These are phyloP conservation scores for Exutisphaerella laricina DNA, from an alignment of 2,329 filamentous ascomycete genomes.

Conservation along the genomic window DNA sequence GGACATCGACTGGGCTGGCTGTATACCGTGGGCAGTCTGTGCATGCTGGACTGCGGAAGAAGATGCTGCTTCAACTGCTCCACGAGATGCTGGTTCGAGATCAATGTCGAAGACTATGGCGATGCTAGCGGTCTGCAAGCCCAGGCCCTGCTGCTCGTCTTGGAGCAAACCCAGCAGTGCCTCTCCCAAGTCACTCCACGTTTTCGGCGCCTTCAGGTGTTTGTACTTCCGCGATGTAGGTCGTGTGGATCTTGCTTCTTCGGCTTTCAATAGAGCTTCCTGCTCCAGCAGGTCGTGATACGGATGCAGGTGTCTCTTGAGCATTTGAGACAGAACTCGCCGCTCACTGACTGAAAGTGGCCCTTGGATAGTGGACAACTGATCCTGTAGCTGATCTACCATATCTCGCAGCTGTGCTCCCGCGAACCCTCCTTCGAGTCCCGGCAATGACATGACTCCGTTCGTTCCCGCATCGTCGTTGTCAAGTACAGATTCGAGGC, in stretches of 20 bases:
- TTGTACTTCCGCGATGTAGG: conserved; percentile 14
- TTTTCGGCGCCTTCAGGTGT: conserved; percentile 23
- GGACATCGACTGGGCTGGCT: conserved; percentile 12
- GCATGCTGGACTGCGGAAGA: conserved; percentile 6
- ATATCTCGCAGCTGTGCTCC: conserved; percentile 47
- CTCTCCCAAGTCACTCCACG: conserved; percentile 33
- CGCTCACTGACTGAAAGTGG: conserved; percentile 46
- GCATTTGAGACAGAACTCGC: conserved; percentile 46
- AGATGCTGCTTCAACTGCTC: neutral
- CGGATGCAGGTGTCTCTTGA: conserved; percentile 52
- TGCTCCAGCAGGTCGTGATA: conserved; percentile 41
- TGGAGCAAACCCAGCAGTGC: conserved; percentile 26
- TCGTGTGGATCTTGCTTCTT: neutral
- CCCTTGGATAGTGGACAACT: conserved; percentile 48
- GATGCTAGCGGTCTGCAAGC: conserved; percentile 15
- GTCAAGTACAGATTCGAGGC: conserved; percentile 58
- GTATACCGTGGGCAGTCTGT: conserved; percentile 2
- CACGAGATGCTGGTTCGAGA: neutral
- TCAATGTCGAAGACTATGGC: conserved; percentile 27
- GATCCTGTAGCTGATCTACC: conserved; percentile 49
- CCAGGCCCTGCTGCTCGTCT: conserved; percentile 26
- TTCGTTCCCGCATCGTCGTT: conserved; percentile 54
- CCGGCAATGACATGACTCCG: conserved; percentile 51
- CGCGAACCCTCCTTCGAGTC: conserved; percentile 52
- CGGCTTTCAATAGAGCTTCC: conserved; percentile 10